phyloP scores from a whole-genome alignment of 164 flowering plant species.

The Platanus orientalis region DNA sequence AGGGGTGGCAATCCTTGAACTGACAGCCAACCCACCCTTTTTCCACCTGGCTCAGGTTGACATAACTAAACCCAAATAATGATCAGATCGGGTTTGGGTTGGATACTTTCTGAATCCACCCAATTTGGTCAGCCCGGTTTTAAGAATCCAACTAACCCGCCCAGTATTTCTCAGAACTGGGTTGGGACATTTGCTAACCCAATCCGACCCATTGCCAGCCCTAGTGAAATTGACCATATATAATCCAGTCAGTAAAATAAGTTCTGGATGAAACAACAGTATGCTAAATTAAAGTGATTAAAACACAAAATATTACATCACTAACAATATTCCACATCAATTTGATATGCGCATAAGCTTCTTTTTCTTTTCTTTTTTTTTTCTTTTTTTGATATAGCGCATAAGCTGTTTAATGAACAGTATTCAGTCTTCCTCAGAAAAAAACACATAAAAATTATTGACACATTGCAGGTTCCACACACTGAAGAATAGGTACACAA shows the following conservation, averaged over 20 bases:
- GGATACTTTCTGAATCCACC: neutral
- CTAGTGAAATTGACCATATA: too few relatives aligned
- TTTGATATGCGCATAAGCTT: neutral
- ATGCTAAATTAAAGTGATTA: too few relatives aligned
- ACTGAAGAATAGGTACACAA: neutral
- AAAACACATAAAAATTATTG: neutral
- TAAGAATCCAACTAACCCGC: too few relatives aligned
- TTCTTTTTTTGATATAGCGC: neutral
- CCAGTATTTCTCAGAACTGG: too few relatives aligned
- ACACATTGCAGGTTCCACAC: neutral
- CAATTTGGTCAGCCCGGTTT: too few relatives aligned
- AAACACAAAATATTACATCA: too few relatives aligned
- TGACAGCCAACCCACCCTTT: neutral
- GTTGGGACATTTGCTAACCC: too few relatives aligned
- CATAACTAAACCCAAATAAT: neutral
- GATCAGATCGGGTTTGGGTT: neutral
- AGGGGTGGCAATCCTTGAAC: neutral
- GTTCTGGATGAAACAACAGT: too few relatives aligned
- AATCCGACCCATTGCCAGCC: too few relatives aligned
- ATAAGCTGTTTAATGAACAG: too few relatives aligned
- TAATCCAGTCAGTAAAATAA: too few relatives aligned
- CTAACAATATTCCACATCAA: too few relatives aligned
- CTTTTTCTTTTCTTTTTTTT: neutral
- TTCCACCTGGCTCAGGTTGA: neutral
- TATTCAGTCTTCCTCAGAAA: neutral